These are phyloP conservation scores for Entamoeba histolytica DNA, from an alignment of 208 protist genomes.

Conservation along the genomic window DNA sequence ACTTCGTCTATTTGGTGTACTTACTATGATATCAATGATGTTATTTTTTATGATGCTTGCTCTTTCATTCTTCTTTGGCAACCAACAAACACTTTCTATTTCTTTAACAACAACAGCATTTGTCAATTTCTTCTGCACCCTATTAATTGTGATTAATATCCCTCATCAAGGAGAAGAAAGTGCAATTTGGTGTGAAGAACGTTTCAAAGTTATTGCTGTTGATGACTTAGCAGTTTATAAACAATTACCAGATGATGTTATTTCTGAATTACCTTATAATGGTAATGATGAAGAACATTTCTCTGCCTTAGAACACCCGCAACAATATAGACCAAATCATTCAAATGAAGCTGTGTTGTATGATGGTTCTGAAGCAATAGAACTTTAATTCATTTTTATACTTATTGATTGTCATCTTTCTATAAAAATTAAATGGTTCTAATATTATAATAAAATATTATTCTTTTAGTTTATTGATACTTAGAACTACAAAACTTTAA, in stretches of 20 bases:
- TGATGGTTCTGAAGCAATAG: neutral
- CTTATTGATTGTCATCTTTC: no score
- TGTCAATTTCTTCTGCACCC: neutral
- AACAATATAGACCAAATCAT: neutral
- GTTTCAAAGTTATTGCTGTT: neutral
- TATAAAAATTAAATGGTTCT: no score
- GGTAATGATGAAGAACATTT: neutral
- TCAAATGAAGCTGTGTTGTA: neutral
- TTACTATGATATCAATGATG: neutral
- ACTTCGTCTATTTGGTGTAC: neutral
- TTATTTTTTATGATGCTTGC: neutral
- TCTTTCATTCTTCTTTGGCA: neutral
- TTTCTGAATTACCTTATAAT: neutral
- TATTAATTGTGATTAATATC: neutral
- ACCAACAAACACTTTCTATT: neutral
- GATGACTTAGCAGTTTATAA: neutral
- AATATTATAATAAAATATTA: no score
- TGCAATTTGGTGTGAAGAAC: neutral
- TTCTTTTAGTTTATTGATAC: no score
- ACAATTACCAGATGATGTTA: neutral
- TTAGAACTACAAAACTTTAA: no score
- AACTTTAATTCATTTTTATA: neutral
- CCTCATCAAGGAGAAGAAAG: neutral
- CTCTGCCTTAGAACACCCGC: neutral
- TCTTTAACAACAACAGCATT: neutral